A percentile compares a stretch with the other conserved stretches of the same genome.
These are phyloP conservation scores for Malassezia psittaci DNA, from an alignment of 1,284 basidiomycete species.

Conservation along the genomic window DNA sequence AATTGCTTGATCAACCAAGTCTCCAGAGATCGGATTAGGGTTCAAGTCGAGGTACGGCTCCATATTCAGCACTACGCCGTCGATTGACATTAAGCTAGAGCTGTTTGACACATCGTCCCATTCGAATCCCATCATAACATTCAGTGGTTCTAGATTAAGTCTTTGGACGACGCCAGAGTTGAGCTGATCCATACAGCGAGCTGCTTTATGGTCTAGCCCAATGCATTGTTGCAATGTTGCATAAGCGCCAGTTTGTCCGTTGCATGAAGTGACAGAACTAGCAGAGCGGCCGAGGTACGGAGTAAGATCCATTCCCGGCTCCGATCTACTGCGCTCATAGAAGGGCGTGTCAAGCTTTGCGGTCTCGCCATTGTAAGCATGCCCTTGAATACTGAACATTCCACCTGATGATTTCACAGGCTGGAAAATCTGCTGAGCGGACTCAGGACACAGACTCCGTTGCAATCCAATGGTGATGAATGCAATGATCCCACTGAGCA, in stretches of 20 bases:
- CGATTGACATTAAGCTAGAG: slow-evolving; percentile 57
- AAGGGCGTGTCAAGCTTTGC: slow-evolving; percentile 44
- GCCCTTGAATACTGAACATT: slow-evolving; percentile 64
- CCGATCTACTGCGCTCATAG: background rate
- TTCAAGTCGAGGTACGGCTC: slow-evolving; percentile 66
- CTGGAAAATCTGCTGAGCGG: background rate
- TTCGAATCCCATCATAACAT: slow-evolving; percentile 30
- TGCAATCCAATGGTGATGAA: slow-evolving; percentile 93
- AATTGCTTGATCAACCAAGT: slow-evolving; percentile 72
- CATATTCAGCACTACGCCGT: slow-evolving; percentile 89
- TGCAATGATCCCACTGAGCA: slow-evolving; percentile 67
- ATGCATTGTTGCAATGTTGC: slow-evolving; percentile 50
- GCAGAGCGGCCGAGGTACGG: slow-evolving; percentile 56
- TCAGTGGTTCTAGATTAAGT: background rate
- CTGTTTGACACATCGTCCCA: slow-evolving; percentile 32
- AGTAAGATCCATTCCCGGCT: slow-evolving; percentile 73
- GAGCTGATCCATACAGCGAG: slow-evolving; percentile 45
- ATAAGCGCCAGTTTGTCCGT: slow-evolving; percentile 52
- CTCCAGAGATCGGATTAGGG: slow-evolving; percentile 59
- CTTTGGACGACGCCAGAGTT: background rate
- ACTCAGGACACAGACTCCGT: slow-evolving; percentile 71
- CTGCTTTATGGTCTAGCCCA: background rate
- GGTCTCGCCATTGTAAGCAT: slow-evolving; percentile 60
- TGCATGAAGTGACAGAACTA: slow-evolving; percentile 53
- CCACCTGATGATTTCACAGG: slow-evolving; percentile 11